These are phyloP conservation scores for Marchantia polymorpha DNA, from an alignment of 225 moss, liverwort and hornwort species.

Conservation along the genomic window DNA sequence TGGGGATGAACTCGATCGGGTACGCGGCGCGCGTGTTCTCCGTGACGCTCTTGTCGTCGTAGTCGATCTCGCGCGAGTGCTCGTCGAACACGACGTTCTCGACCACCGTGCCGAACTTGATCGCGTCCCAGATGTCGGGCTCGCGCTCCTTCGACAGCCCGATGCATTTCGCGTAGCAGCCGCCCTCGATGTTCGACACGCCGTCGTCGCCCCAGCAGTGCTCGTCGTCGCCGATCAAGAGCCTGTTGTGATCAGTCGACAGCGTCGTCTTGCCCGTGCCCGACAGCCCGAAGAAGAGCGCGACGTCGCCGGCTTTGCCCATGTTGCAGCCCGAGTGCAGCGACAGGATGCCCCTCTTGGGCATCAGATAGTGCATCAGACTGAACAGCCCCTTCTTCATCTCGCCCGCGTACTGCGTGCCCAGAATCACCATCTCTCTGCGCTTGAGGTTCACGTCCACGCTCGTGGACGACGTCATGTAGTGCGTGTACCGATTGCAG, in stretches of 20 bases:
- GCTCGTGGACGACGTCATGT: conserved; percentile 92
- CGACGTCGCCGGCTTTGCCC: conserved; percentile 98
- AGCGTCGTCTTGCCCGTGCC: conserved; percentile 97
- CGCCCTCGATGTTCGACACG: conserved; percentile 97
- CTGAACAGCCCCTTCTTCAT: conserved; percentile 99
- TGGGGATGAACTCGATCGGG: conserved; percentile 95
- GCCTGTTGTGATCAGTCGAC: conserved; percentile 83
- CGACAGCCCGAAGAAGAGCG: conserved; percentile 99
- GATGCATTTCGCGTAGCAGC: conserved; percentile 95
- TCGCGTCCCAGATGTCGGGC: conserved; percentile 95
- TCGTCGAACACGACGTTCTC: conserved; percentile 99
- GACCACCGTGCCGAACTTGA: conserved; percentile 97
- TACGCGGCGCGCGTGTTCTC: conserved; percentile 97
- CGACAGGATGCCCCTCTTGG: conserved; percentile 95
- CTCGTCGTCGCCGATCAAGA: conserved; percentile 92
- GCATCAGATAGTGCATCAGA: conserved; percentile 99
- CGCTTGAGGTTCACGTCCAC: conserved; percentile 99
- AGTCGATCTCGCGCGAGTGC: conserved; percentile 80
- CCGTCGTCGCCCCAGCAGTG: conserved; percentile 88
- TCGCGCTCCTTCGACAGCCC: conserved; percentile 76
- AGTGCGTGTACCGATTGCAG: conserved; percentile 88
- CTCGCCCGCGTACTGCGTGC: conserved; percentile 99
- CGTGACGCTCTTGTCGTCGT: conserved; percentile 83
- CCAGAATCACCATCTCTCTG: conserved; percentile 99
- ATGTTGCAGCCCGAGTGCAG: conserved; percentile 99